A percentile compares a stretch with the other conserved stretches of the same genome.
Conservation (phyloP, 495 filamentous ascomycete species). For the Penicillium lagena region DNA sequence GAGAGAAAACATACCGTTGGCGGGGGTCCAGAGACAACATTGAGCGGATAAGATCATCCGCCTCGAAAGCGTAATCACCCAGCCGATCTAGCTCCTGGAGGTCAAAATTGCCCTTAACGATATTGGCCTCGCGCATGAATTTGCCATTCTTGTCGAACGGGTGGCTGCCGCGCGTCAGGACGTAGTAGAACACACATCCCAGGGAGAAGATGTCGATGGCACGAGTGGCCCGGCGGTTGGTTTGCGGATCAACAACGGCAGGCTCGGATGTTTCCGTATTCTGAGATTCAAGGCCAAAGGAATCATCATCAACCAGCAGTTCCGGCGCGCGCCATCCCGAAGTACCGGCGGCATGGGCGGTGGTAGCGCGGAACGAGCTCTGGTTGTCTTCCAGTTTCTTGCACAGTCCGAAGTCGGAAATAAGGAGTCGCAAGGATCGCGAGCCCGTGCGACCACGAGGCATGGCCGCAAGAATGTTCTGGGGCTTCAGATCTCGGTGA, state of each 20-base stretch:
- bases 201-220: conserved; percentile 96
- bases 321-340: conserved; percentile 96
- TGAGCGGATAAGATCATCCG: conserved; percentile 71
- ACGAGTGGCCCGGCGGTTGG: conserved; percentile 77
- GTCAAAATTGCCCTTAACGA: conserved; percentile 76
- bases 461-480: conserved; percentile 82
- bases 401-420: conserved; percentile 96
- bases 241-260: conserved; percentile 53
- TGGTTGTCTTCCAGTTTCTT: conserved; percentile 96
- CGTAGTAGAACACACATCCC: conserved; percentile 94
- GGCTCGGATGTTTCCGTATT: conserved; percentile 51
- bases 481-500: conserved; percentile 93
- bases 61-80: conserved; percentile 79
- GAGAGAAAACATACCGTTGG: conserved; percentile 35
- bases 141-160: conserved; percentile 90
- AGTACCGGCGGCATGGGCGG: conserved; percentile 87
- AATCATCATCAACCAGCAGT: conserved; percentile 74
- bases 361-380: conserved; percentile 90
- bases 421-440: conserved; percentile 61
- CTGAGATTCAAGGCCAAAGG: conserved; percentile 29
- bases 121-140: conserved; percentile 94
- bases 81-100: conserved; percentile 63
- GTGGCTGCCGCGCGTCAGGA: conserved; percentile 84
- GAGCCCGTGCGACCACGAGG: conserved; percentile 31
- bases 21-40: conserved; percentile 77